Base-by-base conservation (phyloP, 768 basidiomycete species). In the Termitomyces sp. region DNA sequence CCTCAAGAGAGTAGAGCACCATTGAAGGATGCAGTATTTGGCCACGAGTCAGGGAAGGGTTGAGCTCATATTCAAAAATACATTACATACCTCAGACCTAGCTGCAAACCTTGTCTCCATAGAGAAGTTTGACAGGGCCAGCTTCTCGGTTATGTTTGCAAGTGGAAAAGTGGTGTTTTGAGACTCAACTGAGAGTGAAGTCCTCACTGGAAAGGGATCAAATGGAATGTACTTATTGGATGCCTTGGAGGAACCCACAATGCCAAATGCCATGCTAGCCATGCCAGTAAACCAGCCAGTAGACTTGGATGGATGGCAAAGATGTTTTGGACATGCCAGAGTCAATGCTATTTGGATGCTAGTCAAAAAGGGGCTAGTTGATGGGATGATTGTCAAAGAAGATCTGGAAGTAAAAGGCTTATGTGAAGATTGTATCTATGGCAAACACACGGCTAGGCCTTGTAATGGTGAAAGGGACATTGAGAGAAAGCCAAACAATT, bases 171-270 rank as follows among this genome's bases (percentile, higher is more conserved):
- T 15, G 1, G 13, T 45, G 6, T 45, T 26, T n/a, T 5, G 2
- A 2, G 12, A 26, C 3, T 6, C 13, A 2, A 16, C 8, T 1
- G 2, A 5, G 1, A 0, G 16, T 2, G 2, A 16, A 2, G 3
- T 45, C 1, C 13, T 45, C 5, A 7, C 5, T 12, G 22, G 44
- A 0, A 10, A 22, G 5, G 22, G 4, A 1, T 4, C 16, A 39
- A 18, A 6, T 22, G 22, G 42, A 4, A 44, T 44, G 10, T 44
- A 44, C 10, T 4, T 24, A 10, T 9, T 44, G 0, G 5, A 24
- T n/a, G n/a, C n/a, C n/a, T n/a, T n/a, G n/a, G n/a, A n/a, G n/a
- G n/a, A n/a, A n/a, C n/a, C n/a, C n/a, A n/a, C n/a, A n/a, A n/a
- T n/a, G n/a, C n/a, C n/a, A n/a, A n/a, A n/a, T n/a, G n/a, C n/a